Conservation (phyloP, 176 grass and related monocot genomes). For the Luzula sylvatica region DNA sequence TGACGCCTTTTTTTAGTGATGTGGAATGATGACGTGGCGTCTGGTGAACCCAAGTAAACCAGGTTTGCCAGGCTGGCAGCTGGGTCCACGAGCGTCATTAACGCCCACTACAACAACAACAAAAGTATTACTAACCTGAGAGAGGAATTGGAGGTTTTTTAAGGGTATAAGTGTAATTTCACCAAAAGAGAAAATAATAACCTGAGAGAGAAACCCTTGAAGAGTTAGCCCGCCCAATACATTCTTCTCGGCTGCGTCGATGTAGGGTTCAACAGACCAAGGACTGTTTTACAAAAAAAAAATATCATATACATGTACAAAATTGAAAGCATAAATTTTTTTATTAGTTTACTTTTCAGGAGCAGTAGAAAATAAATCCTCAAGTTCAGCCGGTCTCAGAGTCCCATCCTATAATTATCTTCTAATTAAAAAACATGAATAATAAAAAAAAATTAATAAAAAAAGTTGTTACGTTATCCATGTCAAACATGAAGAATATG, state of each 20-base stretch:
- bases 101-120: conserved; percentile 80
- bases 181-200: conserved; percentile 9
- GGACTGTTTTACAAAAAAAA: conserved; percentile 40
- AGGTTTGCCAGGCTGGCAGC: conserved; percentile 71
- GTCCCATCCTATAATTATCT: conserved; percentile 55
- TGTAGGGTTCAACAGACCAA: conserved; percentile 63
- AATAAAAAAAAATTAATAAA: not conserved
- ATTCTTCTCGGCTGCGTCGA: conserved; percentile 81
- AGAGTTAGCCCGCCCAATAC: conserved; percentile 78
- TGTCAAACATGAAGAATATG: conserved; percentile 81
- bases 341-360: conserved; percentile 59
- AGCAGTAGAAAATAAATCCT: conserved; percentile 88
- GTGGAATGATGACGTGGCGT: conserved; percentile 61
- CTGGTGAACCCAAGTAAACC: conserved; percentile 82
- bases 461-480: conserved; percentile 57
- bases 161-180: not conserved
- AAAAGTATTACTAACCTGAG: too few species aligned
- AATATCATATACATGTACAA: not conserved
- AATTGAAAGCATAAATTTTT: not conserved
- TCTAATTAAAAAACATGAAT: not conserved
- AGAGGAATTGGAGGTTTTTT: not conserved
- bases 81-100: conserved; percentile 93
- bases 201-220: conserved; percentile 95
- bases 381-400: conserved; percentile 73
- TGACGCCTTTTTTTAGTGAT: conserved; percentile 84